These are phyloP conservation scores for Starmera pachycereana DNA, from an alignment of 805 yeast genomes.

Conservation along the genomic window DNA sequence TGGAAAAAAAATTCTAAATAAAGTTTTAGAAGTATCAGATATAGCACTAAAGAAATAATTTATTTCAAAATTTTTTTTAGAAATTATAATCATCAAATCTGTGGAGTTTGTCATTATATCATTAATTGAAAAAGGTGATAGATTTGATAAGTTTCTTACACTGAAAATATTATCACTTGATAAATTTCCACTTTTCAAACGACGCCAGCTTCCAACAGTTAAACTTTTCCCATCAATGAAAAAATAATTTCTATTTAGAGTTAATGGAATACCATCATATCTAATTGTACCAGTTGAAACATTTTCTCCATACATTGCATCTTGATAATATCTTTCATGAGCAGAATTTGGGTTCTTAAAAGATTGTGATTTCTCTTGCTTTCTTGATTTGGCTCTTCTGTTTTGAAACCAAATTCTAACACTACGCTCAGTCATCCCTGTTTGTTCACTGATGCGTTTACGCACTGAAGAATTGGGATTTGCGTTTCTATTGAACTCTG, in stretches of 20 bases:
- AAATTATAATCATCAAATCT: constrained; percentile 60
- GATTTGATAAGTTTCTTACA: constrained; percentile 40
- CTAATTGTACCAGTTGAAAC: constrained; percentile 9
- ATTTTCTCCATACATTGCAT: too few relatives aligned
- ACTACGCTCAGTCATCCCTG: constrained; percentile 79
- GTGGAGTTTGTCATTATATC: constrained; percentile 53
- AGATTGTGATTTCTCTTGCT: constrained; percentile 40
- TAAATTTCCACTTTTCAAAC: constrained; percentile 56
- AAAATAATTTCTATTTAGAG: constrained; percentile 54
- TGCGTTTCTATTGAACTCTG: constrained; percentile 61
- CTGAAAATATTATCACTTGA: constrained; percentile 23
- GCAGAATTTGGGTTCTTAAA: constrained; percentile 7
- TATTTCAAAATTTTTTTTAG: constrained; percentile 60
- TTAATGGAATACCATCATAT: constrained; percentile 38
- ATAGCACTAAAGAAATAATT: constrained; percentile 73
- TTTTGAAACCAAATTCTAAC: constrained; percentile 93
- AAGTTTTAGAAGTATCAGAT: constrained; percentile 48
- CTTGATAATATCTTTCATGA: too few relatives aligned
- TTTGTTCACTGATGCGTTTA: constrained; percentile 54
- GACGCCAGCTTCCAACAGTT: constrained; percentile 74
- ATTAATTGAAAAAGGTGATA: constrained; percentile 59
- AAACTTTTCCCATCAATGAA: constrained; percentile 59
- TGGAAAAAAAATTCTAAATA: constrained; percentile 68
- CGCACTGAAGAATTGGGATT: constrained; percentile 70
- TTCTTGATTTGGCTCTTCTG: constrained; percentile 68